These are phyloP conservation scores for Trichophaea hybrida DNA, from an alignment of 2,329 filamentous ascomycete genomes.

Conservation along the genomic window DNA sequence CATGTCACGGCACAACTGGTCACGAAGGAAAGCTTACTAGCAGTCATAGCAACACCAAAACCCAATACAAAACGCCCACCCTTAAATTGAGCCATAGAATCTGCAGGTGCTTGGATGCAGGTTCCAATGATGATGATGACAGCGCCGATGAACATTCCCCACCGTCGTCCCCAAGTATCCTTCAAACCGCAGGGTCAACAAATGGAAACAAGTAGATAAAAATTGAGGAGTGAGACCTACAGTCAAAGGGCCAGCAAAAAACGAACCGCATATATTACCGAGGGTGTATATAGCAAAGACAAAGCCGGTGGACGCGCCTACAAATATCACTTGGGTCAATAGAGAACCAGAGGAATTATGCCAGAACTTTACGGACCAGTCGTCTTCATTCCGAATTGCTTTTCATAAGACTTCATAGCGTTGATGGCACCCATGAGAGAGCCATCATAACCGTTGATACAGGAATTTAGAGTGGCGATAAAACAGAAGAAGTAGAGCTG, in stretches of 20 bases:
- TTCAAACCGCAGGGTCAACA: background rate
- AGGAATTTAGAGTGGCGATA: constrained; percentile 39
- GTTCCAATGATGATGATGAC: constrained; percentile 36
- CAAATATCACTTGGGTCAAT: constrained; percentile 24
- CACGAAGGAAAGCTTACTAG: constrained; percentile 15
- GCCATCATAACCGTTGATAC: constrained; percentile 41
- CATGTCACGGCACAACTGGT: background rate
- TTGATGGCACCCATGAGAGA: constrained; percentile 36
- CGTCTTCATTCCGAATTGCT: constrained; percentile 23
- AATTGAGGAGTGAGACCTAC: constrained; percentile 17
- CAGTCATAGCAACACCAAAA: constrained; percentile 40
- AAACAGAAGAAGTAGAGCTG: constrained; percentile 37
- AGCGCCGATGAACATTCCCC: constrained; percentile 36
- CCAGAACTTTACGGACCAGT: background rate
- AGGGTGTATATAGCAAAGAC: constrained; percentile 42
- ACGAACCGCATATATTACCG: constrained; percentile 37
- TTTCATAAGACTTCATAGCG: constrained; percentile 37
- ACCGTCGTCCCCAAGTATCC: constrained; percentile 36
- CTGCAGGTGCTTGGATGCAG: constrained; percentile 35
- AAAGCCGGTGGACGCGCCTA: constrained; percentile 37
- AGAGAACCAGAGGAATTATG: constrained; percentile 15
- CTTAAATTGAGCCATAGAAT: constrained; percentile 35
- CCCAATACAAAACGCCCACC: constrained; percentile 48
- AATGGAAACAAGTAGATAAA: background rate
- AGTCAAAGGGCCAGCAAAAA: constrained; percentile 36